Base-by-base conservation (phyloP, 2,329 filamentous ascomycete genomes). In the Ampelomyces quisqualis region DNA sequence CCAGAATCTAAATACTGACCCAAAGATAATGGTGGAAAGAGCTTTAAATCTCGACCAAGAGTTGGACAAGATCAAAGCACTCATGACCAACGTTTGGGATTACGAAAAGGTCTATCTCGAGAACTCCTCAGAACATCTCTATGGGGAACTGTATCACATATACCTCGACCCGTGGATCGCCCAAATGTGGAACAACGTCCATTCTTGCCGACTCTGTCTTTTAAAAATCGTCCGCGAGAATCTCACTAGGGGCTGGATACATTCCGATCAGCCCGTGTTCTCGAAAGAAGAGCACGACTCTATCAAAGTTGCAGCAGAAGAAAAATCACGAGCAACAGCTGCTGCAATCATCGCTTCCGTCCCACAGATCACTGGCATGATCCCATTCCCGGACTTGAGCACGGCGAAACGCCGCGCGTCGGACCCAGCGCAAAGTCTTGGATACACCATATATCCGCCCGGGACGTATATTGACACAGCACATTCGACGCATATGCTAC, bases 101-200 rank as follows among this genome's bases (percentile, higher is more conserved):
- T 58, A 58, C 30, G 50, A 57, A 28, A 57, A 37, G 4, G 32
- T 61, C 2, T 26, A 40, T 19, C 40, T 60, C 2, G 39, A 49
- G 2, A n/a, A 45, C 9, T 43, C 49, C 19, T 43, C 49, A 0
- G 35, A 54, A 9, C 31, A 57, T 21, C 50, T 53, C 1, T 55
- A 48, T 43, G 51, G 54, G 2, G 44, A 49, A 5, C 43, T 38
- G 21, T 67, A 64, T 28, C 53, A 65, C 40, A 43, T 65, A 13
- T 67, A 65, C 43, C 38, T 46, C 6, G 57, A 62, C 24, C 51
- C 57, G 2, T 65, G 62, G 59, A 53, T 65, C 7, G 47, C 49
- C 3, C 53, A 60, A 22, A 60, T 64, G 48, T 64, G 57, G 59
- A 66, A 64, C 39, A 57, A 60, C 26, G 50, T 65, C 17, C 43